Percentiles rank a stretch among this genome's conserved stretches.
phyloP scores from a whole-genome alignment of 352 stramenopile species.

The Globisporangium rhizosaccharum region DNA sequence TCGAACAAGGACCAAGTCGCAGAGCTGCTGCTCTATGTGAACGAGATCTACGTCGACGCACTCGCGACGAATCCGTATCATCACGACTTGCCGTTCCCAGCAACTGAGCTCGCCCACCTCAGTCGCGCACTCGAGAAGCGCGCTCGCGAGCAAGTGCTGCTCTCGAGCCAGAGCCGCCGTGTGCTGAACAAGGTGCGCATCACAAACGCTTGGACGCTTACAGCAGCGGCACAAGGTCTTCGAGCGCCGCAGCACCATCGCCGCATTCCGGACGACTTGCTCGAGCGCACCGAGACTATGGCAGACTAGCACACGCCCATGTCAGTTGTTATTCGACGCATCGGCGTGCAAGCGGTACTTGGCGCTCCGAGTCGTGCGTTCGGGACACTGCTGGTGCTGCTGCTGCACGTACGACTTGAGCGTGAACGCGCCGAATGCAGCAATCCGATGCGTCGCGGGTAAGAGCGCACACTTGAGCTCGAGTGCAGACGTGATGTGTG shows the following conservation, averaged over 20 bases:
- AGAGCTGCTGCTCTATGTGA: conserved; percentile 25
- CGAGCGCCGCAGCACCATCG: too few relatives aligned
- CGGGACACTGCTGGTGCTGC: background rate
- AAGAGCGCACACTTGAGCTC: conserved; percentile 5
- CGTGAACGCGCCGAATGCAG: background rate
- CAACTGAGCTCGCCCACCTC: conserved; percentile 20
- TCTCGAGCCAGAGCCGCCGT: conserved; percentile 24
- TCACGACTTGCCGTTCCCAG: conserved; percentile 12
- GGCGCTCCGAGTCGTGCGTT: background rate
- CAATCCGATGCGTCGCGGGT: background rate
- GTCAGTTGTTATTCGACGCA: conserved; percentile 4
- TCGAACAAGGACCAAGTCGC: conserved; percentile 27
- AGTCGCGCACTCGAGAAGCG: conserved; percentile 21
- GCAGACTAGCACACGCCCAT: background rate
- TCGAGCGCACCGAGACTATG: background rate
- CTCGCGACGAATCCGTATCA: conserved; percentile 38
- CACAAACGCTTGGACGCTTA: conserved; percentile 4
- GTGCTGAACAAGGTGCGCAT: conserved; percentile 37
- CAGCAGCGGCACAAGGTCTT: background rate
- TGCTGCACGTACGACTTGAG: conserved; percentile 6
- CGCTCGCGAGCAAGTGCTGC: conserved; percentile 29
- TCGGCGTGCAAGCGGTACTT: conserved; percentile 4
- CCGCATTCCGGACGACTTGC: background rate
- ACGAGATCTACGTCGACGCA: conserved; percentile 43
- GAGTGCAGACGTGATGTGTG: conserved; percentile 3